Evolutionary conservation across 1,284 basidiomycete species (phyloP), one percentile per base, ranked within the genome.

Genomic region (Tetrapyrgos nigripes): DNA sequence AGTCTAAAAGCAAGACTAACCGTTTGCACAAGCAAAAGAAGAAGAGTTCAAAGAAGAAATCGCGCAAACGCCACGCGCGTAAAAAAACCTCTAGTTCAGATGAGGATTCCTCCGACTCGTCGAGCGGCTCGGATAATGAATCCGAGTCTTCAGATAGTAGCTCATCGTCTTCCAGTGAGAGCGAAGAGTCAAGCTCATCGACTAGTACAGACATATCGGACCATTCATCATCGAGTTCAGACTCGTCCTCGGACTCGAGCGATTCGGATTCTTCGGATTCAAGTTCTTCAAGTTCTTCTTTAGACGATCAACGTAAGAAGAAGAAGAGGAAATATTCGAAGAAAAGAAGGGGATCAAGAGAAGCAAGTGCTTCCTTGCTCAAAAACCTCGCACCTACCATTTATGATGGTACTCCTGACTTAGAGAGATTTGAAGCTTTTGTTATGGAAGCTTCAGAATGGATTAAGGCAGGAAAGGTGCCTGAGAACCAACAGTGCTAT

Each of bases 371-470:
- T 27, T 27, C 50, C 0, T 46, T 43, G 14, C 48, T 53, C 24
- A 53, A 54, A 24, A 51, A 33, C 3, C 19, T 50, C 19, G 24
- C 52, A 1, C 57, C 57, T 1, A 28, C 31, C 13, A n/a, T 35
- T 29, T 59, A 59, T 44, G 52, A 59, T 33, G 51, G 57, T 44
- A 28, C 51, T 11, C n/a, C 57, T 2, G 51, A 59, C 31, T 33
- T 47, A 21, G 44, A 58, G 28, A 58, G 49, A 24, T 58, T n/a
- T 23, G 29, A 58, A 13, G 24, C 11, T 17, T 58, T 46, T 24
- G 31, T 59, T 1, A 49, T 59, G 57, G 21, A 50, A 29, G 24
- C 8, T 14, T 21, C 8, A 21, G 51, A 53, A 28, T 59, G 50
- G 14, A 23, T 29, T 17, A 43, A 54, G 19, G 45, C 35, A 50